Conservation (phyloP, 768 basidiomycete genomes). For the Lactarius tabidus region DNA sequence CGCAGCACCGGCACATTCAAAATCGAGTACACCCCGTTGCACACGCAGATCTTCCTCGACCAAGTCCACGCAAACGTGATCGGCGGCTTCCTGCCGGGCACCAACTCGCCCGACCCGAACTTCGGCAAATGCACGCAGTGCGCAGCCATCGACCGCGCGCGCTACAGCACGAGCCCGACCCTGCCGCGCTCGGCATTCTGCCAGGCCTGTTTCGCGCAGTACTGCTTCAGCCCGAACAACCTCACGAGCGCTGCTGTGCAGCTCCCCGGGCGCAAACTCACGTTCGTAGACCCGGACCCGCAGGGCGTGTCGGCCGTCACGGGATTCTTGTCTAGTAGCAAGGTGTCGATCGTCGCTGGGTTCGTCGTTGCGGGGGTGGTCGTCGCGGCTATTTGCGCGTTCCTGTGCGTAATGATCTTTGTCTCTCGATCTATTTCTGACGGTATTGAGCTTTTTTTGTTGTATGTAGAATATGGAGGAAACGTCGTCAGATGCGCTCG, state of each 20-base stretch:
- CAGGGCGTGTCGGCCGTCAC: conserved; percentile 42
- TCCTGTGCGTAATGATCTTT: conserved; percentile 35
- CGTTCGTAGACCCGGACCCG: conserved; percentile 54
- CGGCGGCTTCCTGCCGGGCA: conserved; percentile 57
- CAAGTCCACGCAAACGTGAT: conserved; percentile 54
- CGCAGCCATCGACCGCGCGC: conserved; percentile 47
- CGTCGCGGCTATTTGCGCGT: conserved; percentile 36
- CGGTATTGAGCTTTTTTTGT: no score
- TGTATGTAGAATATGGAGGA: conserved; percentile 20
- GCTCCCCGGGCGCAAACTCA: conserved; percentile 38
- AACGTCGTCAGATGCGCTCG: conserved; percentile 11
- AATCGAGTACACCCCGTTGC: conserved; percentile 53
- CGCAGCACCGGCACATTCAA: conserved; percentile 53
- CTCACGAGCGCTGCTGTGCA: conserved; percentile 23
- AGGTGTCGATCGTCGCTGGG: conserved; percentile 48
- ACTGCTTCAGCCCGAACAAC: conserved; percentile 32
- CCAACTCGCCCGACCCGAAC: conserved; percentile 49
- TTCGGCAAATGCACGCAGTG: conserved; percentile 69
- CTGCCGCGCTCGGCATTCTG: conserved; percentile 29
- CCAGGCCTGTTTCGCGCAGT: conserved; percentile 30
- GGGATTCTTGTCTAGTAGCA: conserved; percentile 43
- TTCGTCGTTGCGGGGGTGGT: conserved; percentile 40
- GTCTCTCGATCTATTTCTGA: background rate
- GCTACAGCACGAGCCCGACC: conserved; percentile 23
- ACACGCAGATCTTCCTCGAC: conserved; percentile 55